These are phyloP conservation scores for Daldinia vernicosa DNA, from an alignment of 495 filamentous ascomycete genomes.

Conservation along the genomic window DNA sequence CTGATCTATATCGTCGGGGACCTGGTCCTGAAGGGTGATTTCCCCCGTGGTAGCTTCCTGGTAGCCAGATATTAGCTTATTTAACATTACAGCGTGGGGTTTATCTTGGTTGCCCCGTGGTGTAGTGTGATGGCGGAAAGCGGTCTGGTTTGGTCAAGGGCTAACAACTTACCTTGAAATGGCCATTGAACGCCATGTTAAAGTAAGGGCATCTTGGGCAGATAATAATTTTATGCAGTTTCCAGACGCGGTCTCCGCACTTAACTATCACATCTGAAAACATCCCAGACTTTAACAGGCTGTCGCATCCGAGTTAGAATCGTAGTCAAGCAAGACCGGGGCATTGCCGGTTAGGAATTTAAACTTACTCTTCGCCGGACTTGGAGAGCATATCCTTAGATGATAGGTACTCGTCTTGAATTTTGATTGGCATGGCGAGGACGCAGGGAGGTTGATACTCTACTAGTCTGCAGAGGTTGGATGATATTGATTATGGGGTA, in stretches of 20 bases:
- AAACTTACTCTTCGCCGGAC: background rate
- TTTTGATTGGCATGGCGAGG: background rate
- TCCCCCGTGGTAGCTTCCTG: conserved; percentile 1
- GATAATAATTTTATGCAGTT: conserved; percentile 1
- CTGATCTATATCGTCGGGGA: background rate
- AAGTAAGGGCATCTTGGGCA: conserved; percentile 25
- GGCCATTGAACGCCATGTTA: conserved; percentile 18
- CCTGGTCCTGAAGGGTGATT: background rate
- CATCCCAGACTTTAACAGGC: background rate
- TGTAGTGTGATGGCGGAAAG: no score
- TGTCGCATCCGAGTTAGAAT: background rate
- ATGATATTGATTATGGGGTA: no score
- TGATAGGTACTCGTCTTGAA: background rate
- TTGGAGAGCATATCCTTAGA: background rate
- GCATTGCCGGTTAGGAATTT: background rate
- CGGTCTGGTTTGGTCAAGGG: background rate
- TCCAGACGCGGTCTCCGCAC: background rate
- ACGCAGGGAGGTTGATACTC: background rate
- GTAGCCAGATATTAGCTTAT: background rate
- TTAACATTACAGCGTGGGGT: no score
- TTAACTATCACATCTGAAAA: conserved; percentile 11
- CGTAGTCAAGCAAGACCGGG: background rate
- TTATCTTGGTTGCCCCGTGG: no score
- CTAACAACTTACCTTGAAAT: conserved; percentile 16
- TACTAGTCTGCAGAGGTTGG: background rate